Evolutionary conservation across 345 rosid species (phyloP).

Genomic region (Turritis glabra): DNA sequence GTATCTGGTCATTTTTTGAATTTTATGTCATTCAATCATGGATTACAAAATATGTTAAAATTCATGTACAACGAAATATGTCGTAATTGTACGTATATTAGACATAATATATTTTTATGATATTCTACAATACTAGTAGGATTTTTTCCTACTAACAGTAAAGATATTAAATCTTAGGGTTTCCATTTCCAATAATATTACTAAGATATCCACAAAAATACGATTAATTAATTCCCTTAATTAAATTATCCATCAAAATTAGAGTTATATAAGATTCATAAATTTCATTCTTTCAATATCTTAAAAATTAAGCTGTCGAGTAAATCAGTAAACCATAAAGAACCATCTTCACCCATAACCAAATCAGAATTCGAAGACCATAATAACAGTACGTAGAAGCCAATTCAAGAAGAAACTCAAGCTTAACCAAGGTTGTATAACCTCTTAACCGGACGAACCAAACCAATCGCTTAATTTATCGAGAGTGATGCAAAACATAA

Average conservation of each 20-base stretch:
- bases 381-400: neutral
- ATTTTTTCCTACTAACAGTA: neutral
- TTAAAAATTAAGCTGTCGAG: too few species aligned
- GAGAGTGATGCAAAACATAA: neutral
- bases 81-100: neutral
- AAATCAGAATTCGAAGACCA: neutral
- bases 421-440: neutral
- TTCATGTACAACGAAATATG: too few species aligned
- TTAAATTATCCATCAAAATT: neutral
- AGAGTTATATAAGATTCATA: neutral
- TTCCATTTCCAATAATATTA: neutral
- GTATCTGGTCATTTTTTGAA: too few species aligned
- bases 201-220: neutral
- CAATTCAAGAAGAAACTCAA: neutral
- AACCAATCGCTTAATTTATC: neutral
- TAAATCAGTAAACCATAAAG: neutral
- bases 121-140: too few species aligned
- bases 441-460: neutral
- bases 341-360: neutral
- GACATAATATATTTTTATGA: neutral
- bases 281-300: too few species aligned
- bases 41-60: too few species aligned
- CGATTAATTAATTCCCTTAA: neutral
- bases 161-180: neutral
- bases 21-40: too few species aligned